phyloP scores from a whole-genome alignment of 2,329 filamentous ascomycete genomes.

The Fusarium gaditjirri region DNA sequence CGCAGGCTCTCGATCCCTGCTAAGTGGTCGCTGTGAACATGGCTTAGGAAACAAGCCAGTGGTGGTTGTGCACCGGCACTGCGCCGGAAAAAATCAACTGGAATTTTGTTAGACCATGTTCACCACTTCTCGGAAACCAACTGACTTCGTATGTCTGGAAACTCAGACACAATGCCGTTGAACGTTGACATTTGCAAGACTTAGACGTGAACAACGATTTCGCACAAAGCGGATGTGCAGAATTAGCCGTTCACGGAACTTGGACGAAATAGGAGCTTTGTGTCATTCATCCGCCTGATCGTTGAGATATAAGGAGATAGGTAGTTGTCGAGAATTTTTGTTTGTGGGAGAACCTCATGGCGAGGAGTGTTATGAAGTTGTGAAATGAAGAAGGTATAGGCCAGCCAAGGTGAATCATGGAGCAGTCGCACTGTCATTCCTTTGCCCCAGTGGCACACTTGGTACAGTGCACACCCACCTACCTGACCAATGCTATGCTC shows the following conservation, averaged over 20 bases:
- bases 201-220: neutral
- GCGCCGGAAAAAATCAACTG: conserved; percentile 84
- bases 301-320: conserved; percentile 23
- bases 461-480: neutral
- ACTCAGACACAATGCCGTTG: conserved; percentile 77
- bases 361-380: neutral
- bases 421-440: neutral
- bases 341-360: neutral
- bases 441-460: neutral
- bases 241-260: neutral
- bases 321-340: neutral
- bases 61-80: conserved; percentile 67
- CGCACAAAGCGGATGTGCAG: neutral
- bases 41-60: conserved; percentile 87
- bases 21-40: conserved; percentile 92
- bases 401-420: neutral
- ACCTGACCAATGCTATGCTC: neutral
- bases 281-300: neutral
- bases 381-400: neutral
- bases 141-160: conserved; percentile 78
- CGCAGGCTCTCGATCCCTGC: conserved; percentile 80
- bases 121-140: neutral
- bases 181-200: conserved; percentile 76
- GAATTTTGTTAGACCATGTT: neutral
- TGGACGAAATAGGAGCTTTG: neutral